Conservation (phyloP, 192 early-diverging fungal species). For the Geranomyces michiganensis region DNA sequence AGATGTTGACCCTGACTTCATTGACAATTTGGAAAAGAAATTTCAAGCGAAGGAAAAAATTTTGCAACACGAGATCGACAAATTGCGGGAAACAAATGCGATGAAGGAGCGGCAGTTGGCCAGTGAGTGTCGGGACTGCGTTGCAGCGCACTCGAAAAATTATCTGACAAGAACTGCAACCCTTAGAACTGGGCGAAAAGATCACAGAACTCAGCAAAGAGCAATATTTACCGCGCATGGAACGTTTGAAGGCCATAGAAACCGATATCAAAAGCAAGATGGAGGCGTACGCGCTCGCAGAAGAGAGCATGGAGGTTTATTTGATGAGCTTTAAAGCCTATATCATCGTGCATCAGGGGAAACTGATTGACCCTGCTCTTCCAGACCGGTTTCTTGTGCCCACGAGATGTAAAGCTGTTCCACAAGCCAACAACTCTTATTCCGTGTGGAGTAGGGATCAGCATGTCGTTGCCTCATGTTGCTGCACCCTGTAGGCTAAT, state of each 20-base stretch:
- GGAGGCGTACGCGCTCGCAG: constrained; percentile 56
- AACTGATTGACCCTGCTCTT: background rate
- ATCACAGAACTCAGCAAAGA: constrained; percentile 50
- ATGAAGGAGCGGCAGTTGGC: constrained; percentile 40
- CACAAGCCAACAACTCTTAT: constrained; percentile 54
- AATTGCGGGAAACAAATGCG: constrained; percentile 28
- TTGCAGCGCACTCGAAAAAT: background rate
- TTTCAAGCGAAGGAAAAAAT: constrained; percentile 56
- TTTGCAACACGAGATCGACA: constrained; percentile 48
- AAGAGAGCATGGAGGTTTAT: constrained; percentile 57
- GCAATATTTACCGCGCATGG: constrained; percentile 63
- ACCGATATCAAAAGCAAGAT: constrained; percentile 53
- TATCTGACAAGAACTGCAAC: background rate
- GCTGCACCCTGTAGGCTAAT: background rate
- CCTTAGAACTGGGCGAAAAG: constrained; percentile 35
- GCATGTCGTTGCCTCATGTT: background rate
- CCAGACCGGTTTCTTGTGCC: constrained; percentile 62
- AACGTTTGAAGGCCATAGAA: constrained; percentile 55
- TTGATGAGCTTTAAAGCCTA: background rate
- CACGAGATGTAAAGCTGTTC: constrained; percentile 52
- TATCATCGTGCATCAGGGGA: background rate
- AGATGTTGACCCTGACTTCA: constrained; percentile 54
- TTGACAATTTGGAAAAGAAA: constrained; percentile 60
- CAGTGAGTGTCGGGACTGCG: constrained; percentile 25
- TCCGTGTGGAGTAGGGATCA: constrained; percentile 51